Conservation (phyloP, 345 rosid genomes). For the Salix brachista region DNA sequence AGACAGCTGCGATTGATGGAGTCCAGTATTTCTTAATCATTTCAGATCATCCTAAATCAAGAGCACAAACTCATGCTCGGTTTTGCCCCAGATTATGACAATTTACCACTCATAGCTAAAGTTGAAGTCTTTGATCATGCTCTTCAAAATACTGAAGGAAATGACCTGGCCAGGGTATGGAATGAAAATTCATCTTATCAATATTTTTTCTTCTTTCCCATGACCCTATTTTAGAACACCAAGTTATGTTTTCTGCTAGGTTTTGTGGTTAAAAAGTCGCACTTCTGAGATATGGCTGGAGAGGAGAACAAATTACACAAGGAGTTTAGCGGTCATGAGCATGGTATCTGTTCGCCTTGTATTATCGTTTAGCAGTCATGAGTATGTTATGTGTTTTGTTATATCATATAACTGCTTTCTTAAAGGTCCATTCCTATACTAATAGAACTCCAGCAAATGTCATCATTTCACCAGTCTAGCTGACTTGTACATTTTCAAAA, state of each 20-base stretch:
- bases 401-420: not conserved
- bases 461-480: no score
- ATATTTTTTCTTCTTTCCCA: constrained; percentile 4
- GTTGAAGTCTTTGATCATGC: constrained; percentile 93
- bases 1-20: constrained; percentile 2
- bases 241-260: constrained; percentile 42
- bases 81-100: constrained; percentile 91
- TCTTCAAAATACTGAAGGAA: constrained; percentile 85
- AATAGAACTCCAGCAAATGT: not conserved
- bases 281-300: constrained; percentile 98
- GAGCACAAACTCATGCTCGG: constrained; percentile 90
- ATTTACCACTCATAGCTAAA: constrained; percentile 86
- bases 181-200: not conserved
- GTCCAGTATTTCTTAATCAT: constrained; percentile 22
- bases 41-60: constrained; percentile 82
- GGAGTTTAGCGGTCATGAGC: constrained; percentile 99
- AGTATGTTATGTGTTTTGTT: not conserved
- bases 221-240: constrained; percentile 11
- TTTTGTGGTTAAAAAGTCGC: constrained; percentile 97
- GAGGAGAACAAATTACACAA: constrained; percentile 94
- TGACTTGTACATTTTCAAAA: not conserved
- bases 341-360: constrained; percentile 61
- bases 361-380: not conserved
- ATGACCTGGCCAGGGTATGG: constrained; percentile 86
- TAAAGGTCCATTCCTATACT: not conserved